Base-by-base conservation (phyloP, 2,329 filamentous ascomycete genomes). In the Capronia americana region DNA sequence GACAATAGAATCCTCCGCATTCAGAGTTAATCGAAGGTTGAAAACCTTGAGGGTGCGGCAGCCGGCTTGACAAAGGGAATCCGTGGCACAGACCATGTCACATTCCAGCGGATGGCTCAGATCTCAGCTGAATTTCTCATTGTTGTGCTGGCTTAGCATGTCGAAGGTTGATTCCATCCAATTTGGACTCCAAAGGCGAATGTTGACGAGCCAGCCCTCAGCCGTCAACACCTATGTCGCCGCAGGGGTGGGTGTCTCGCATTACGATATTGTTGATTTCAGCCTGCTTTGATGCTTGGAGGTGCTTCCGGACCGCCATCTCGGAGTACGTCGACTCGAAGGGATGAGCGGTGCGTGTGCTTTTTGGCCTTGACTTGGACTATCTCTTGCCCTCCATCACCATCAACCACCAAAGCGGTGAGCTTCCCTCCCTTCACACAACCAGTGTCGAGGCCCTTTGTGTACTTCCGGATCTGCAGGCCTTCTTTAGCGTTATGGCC, bases 371-470 rank as follows among this genome's bases (percentile, higher is more conserved):
- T 72, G 12, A 83, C 80, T 57, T 82, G 79, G 4, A 80, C 75
- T 44, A 80, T 69, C 17, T 75, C 73, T 59, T 79, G 77, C 50
- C 79, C 75, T 68, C 83, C 76, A 48, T 81, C 80, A 2, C 83
- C 86, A 72, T 90, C 86, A 41, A 97, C 86, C 2, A 97, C 83
- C 65, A 97, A 78, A 1, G 91, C 93, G 0, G 90, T 92, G 70
- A 99, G 81, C 69, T 87, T 83, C 1, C 88, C 88, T 11, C 93
- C 93, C 69, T 86, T 86, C 2, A 92, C 88, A 76, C 95, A 98
- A 0, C 88, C 90, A 0, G 90, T 91, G 77, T 98, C 95, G 55
- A 98, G 82, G 0, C 95, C 95, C 74, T 93, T 92, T 3, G 90
- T 91, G 77, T 92, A 96, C 57, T 85, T 83, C 57, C 86, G 78